A percentile compares a stretch with the other conserved stretches of the same genome.
Evolutionary conservation across 768 basidiomycete species (phyloP).

Genomic region (Russula abietina): DNA sequence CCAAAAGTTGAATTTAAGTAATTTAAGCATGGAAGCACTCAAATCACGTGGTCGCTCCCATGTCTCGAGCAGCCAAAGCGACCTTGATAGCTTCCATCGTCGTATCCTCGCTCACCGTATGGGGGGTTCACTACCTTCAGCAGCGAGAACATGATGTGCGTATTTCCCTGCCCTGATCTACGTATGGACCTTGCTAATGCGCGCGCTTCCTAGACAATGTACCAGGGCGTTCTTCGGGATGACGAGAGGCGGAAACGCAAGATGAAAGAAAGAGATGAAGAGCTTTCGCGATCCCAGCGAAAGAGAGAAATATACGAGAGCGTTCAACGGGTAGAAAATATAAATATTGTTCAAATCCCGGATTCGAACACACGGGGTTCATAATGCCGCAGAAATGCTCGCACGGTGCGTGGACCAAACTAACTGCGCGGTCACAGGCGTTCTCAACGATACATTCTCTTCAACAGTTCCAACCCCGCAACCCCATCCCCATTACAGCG

Average conservation of each 20-base stretch:
- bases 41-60: constrained; percentile 25
- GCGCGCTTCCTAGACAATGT: constrained; percentile 63
- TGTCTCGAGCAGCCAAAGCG: constrained; percentile 68
- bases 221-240: constrained; percentile 81
- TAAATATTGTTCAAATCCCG: not conserved
- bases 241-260: constrained; percentile 76
- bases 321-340: constrained; percentile 34
- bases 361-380: not conserved
- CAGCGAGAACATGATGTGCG: constrained; percentile 72
- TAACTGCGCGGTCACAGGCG: not conserved
- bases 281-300: constrained; percentile 51
- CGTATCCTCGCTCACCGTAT: constrained; percentile 66
- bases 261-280: constrained; percentile 58
- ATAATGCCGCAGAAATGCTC: not conserved
- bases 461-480: not conserved
- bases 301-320: constrained; percentile 64
- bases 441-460: not conserved
- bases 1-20: too few species aligned
- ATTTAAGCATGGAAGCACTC: not conserved
- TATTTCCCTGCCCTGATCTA: not conserved
- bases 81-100: constrained; percentile 65
- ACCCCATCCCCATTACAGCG: not conserved
- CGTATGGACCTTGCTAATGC: not conserved
- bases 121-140: constrained; percentile 87
- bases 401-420: not conserved